Evolutionary conservation across 2,329 filamentous ascomycete species (phyloP), one percentile per base, ranked within the genome.

Genomic region (Beauveria brongniartii): DNA sequence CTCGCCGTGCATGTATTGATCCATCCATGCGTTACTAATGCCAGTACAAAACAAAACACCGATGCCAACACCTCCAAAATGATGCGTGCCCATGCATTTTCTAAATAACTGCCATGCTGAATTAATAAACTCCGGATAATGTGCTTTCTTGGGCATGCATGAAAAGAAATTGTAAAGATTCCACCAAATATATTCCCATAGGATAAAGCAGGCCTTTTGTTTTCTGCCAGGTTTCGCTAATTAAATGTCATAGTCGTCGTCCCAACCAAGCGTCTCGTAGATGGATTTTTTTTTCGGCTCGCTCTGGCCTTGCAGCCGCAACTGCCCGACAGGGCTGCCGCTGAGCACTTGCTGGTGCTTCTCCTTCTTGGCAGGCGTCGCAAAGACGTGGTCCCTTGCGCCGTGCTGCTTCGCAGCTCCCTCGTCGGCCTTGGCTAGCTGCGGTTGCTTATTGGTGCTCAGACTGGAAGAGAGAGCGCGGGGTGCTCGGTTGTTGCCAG

Each of bases 231-330:
- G 44, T 58, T 61, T 74, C 71, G 71, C 74, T 59, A 63, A 73
- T 70, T 76, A 69, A 69, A 78, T 75, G 68, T 83, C 79, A 68
- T 78, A 73, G 63, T 84, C 81, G 62, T 83, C 77, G 67, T 84
- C 81, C 83, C 83, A 86, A 51, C 83, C 82, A 47, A 85, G 69
- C 64, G 73, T 74, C 66, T 82, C 75, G 65, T 81, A 86, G 56
- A 85, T 80, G 12, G 79, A 80, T 64, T 72, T 63, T 63, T 72
- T 63, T 40, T 70, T 69, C 62, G 68, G 73, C 55, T 65, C 24
- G 18, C 16, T 30, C 34, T 46, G 28, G 20, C 9, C 52, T 37
- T 51, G 43, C 37, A 34, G 65, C 63, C 63, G 60, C 12, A 62
- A 55, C 57, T 62, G 62, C 34, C 63, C 55, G 7, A 61, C 59